Percentiles rank a stretch among this genome's conserved stretches.
Conservation (phyloP, 2,329 filamentous ascomycete genomes). For the Teratosphaeria viscida region DNA sequence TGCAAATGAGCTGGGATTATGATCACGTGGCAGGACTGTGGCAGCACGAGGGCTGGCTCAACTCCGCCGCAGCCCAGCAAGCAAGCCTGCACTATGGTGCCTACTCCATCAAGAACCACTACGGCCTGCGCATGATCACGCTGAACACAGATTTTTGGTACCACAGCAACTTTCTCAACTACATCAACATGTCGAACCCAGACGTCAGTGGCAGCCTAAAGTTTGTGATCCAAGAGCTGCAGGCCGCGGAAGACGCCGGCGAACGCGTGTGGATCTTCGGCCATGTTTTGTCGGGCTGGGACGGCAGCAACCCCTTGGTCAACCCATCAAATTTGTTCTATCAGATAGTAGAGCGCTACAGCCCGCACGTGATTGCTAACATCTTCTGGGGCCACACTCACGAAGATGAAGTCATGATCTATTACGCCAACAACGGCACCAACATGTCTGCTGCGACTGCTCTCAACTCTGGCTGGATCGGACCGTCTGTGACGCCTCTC, state of each 20-base stretch:
- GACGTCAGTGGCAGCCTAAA: slow-evolving; percentile 40
- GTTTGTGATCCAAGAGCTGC: slow-evolving; percentile 43
- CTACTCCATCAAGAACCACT: slow-evolving; percentile 45
- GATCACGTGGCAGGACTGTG: slow-evolving; percentile 46
- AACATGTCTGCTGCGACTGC: slow-evolving; percentile 30
- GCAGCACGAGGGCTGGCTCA: slow-evolving; percentile 48
- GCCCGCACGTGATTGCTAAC: slow-evolving; percentile 42
- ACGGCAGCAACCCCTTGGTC: slow-evolving; percentile 43
- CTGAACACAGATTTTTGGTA: slow-evolving; percentile 44
- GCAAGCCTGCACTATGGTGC: slow-evolving; percentile 44
- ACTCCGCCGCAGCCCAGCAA: slow-evolving; percentile 32
- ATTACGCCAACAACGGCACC: slow-evolving; percentile 42
- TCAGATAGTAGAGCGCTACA: slow-evolving; percentile 45
- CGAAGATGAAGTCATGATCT: slow-evolving; percentile 45
- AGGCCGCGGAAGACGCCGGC: slow-evolving; percentile 41
- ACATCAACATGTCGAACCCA: slow-evolving; percentile 43
- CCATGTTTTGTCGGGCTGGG: slow-evolving; percentile 47
- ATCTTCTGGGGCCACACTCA: slow-evolving; percentile 48
- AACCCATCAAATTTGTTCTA: slow-evolving; percentile 47
- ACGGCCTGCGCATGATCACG: slow-evolving; percentile 42
- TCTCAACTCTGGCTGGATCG: slow-evolving; percentile 42
- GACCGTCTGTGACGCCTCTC: slow-evolving; percentile 42
- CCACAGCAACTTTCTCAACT: slow-evolving; percentile 36
- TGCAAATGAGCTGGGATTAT: slow-evolving; percentile 50
- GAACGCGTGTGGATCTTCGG: slow-evolving; percentile 47